Percentiles rank a stretch among this genome's conserved stretches.
Conservation (phyloP, 345 rosid genomes). For the Conringia planisiliqua region DNA sequence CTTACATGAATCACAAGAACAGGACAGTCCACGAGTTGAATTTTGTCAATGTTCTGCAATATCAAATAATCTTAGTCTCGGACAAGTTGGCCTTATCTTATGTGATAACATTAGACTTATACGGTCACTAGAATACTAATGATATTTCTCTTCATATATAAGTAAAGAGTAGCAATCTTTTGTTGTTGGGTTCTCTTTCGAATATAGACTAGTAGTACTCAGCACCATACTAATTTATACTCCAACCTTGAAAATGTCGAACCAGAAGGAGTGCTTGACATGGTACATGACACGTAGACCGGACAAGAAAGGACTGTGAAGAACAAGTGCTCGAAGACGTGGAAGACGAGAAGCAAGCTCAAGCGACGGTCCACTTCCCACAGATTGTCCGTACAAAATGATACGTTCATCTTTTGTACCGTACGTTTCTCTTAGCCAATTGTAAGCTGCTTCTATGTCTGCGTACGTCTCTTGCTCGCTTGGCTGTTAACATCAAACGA, state of each 20-base stretch:
- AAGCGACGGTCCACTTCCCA: slow-evolving; percentile 88
- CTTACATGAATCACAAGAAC: slow-evolving; percentile 92
- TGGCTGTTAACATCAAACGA: slow-evolving; percentile 39
- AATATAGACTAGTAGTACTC: not conserved
- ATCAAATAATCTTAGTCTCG: not conserved
- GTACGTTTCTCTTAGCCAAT: slow-evolving; percentile 59
- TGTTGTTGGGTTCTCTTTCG: not conserved
- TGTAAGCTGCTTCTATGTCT: slow-evolving; percentile 78
- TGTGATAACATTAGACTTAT: not conserved
- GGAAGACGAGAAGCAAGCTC: slow-evolving; percentile 70
- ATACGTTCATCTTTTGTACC: slow-evolving; percentile 67
- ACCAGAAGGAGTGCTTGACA: slow-evolving; percentile 70
- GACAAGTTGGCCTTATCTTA: not conserved
- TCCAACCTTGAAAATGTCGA: slow-evolving; percentile 80
- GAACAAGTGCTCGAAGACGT: slow-evolving; percentile 63
- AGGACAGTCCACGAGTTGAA: slow-evolving; percentile 66
- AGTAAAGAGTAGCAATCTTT: not conserved
- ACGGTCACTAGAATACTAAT: not conserved
- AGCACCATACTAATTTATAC: not conserved
- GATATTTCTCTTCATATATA: not conserved
- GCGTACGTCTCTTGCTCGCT: slow-evolving; percentile 90
- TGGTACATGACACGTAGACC: slow-evolving; percentile 90
- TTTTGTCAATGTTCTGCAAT: slow-evolving; percentile 78
- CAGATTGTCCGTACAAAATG: slow-evolving; percentile 80
- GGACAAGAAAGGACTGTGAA: slow-evolving; percentile 81